phyloP scores from a whole-genome alignment of 345 rosid species.

The Psidium guajava region DNA sequence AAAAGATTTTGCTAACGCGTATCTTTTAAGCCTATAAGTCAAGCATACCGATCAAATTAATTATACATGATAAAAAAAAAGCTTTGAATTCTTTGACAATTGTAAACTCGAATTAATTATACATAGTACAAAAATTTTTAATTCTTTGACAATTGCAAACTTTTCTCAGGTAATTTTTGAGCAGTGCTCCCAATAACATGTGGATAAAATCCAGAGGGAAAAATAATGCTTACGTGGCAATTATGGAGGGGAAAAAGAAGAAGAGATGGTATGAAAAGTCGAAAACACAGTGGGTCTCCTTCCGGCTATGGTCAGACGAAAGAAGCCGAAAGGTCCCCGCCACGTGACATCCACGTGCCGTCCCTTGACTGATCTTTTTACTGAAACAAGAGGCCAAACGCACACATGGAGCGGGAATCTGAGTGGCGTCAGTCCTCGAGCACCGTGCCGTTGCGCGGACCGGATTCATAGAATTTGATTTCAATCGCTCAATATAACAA shows the following conservation, averaged over 20 bases:
- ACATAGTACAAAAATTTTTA: background rate
- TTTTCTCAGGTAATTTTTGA: background rate
- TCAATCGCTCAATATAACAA: background rate
- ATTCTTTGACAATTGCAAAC: background rate
- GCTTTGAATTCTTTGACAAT: no score
- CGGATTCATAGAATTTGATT: background rate
- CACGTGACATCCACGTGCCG: background rate
- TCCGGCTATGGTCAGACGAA: background rate
- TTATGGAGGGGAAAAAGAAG: background rate
- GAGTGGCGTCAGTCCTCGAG: background rate
- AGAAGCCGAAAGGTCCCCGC: background rate
- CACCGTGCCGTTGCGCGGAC: background rate
- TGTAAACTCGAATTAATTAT: background rate
- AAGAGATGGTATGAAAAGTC: background rate
- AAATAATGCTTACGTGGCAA: background rate
- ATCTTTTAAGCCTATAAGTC: background rate
- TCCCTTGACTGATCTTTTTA: background rate
- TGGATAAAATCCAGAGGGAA: background rate
- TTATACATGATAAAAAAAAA: background rate
- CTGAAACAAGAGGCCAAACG: background rate
- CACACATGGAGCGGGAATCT: background rate
- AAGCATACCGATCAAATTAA: background rate
- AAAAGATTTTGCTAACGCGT: fast-evolving
- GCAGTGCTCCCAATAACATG: background rate
- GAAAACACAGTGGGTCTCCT: background rate